These are phyloP conservation scores for Juglanconis sp. DNA, from an alignment of 2,329 filamentous ascomycete species.

Conservation along the genomic window DNA sequence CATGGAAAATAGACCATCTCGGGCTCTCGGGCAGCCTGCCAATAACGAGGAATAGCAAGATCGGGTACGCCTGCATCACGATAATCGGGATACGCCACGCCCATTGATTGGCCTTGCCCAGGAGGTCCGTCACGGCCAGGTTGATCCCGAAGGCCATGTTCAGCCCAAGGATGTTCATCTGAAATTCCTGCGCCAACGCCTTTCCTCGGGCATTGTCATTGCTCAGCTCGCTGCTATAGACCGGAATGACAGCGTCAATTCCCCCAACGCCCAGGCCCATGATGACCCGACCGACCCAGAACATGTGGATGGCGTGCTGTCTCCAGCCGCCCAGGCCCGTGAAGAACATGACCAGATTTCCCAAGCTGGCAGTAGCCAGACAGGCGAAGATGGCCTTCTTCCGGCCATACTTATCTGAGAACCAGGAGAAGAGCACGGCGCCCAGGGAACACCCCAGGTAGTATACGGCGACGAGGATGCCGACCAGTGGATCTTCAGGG, in stretches of 20 bases:
- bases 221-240: conserved; percentile 55
- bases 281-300: conserved; percentile 25
- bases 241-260: conserved; percentile 58
- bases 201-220: conserved; percentile 55
- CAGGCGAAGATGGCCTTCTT: conserved; percentile 18
- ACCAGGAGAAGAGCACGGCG: conserved; percentile 32
- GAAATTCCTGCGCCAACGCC: conserved; percentile 60
- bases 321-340: conserved; percentile 14
- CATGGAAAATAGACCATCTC: conserved; percentile 54
- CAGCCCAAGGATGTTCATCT: conserved; percentile 61
- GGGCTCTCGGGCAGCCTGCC: conserved; percentile 54
- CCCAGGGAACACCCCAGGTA: conserved; percentile 58
- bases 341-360: conserved; percentile 16
- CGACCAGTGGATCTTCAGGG: conserved; percentile 22
- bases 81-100: conserved; percentile 61
- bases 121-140: conserved; percentile 46
- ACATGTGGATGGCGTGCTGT: conserved; percentile 9
- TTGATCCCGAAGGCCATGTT: conserved; percentile 61
- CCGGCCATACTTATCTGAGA: conserved; percentile 12
- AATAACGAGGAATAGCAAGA: conserved; percentile 50
- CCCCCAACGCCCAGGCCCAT: conserved; percentile 52
- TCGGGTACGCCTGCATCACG: conserved; percentile 57
- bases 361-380: conserved; percentile 14
- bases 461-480: conserved; percentile 54
- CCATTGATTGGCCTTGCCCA: conserved; percentile 57